A percentile compares a stretch with the other conserved stretches of the same genome.
These are phyloP conservation scores for Gossypium trilobum DNA, from an alignment of 441 rosid genomes.

Conservation along the genomic window DNA sequence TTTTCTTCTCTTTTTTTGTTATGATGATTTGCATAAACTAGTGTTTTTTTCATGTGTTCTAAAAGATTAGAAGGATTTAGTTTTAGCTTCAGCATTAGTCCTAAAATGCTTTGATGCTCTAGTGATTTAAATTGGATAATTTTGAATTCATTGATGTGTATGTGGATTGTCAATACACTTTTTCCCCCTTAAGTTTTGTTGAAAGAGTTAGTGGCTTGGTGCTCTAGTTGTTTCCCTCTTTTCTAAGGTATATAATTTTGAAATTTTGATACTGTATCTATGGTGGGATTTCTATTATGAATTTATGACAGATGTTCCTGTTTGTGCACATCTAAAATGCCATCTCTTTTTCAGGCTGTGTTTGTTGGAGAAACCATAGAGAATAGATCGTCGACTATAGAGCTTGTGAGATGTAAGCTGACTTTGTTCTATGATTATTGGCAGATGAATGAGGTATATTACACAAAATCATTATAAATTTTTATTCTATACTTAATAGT, in stretches of 20 bases:
- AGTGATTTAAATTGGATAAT: neutral
- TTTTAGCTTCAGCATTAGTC: neutral
- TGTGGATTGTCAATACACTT: neutral
- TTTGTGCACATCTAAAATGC: slow-evolving; percentile 10
- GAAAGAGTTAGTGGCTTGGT: neutral
- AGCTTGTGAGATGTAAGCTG: slow-evolving; percentile 73
- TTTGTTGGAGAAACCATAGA: slow-evolving; percentile 36
- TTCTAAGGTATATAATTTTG: neutral
- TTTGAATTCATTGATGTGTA: neutral
- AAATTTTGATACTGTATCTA: neutral
- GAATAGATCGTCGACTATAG: slow-evolving; percentile 30
- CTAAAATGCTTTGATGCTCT: neutral
- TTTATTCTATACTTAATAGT: neutral
- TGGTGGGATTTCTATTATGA: neutral
- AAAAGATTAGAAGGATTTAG: neutral
- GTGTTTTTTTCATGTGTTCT: neutral
- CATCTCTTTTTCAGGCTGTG: slow-evolving; percentile 39
- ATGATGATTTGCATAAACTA: neutral
- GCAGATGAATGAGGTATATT: slow-evolving; percentile 81
- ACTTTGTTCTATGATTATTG: slow-evolving; percentile 78
- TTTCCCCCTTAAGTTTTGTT: neutral
- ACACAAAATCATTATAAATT: neutral
- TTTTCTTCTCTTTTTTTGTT: neutral
- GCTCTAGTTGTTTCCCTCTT: neutral
- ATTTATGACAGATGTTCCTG: neutral